Percentiles rank a stretch among this genome's conserved stretches.
Conservation (phyloP, 768 basidiomycete species). For the Russula foetens region DNA sequence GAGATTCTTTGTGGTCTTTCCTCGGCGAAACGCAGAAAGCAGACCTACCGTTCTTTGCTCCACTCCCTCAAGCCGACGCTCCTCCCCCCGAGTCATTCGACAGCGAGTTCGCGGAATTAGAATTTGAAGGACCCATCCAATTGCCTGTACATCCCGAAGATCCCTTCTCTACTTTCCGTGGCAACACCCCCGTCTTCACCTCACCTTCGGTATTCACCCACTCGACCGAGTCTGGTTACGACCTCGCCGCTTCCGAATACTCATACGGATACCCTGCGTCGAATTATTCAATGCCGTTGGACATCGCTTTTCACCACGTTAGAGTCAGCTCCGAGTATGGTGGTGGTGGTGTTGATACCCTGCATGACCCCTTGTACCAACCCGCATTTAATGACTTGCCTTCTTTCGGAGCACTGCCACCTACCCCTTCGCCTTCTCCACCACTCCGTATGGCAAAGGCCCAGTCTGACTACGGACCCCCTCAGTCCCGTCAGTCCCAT, state of each 20-base stretch:
- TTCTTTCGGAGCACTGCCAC: slow-evolving; percentile 15
- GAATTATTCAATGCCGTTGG: slow-evolving; percentile 32
- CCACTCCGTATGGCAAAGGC: slow-evolving; percentile 20
- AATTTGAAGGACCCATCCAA: slow-evolving; percentile 49
- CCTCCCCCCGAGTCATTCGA: slow-evolving; percentile 81
- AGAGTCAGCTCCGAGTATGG: slow-evolving; percentile 52
- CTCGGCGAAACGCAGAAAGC: slow-evolving; percentile 1
- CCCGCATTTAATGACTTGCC: slow-evolving; percentile 19
- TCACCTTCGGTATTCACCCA: slow-evolving; percentile 74
- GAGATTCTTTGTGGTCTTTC: slow-evolving; percentile 2
- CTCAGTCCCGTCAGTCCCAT: slow-evolving; percentile 23
- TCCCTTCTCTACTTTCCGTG: slow-evolving; percentile 55
- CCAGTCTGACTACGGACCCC: slow-evolving; percentile 16
- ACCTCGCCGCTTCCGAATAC: slow-evolving; percentile 39
- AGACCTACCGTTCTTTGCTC: slow-evolving; percentile 13
- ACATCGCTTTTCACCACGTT: slow-evolving; percentile 65
- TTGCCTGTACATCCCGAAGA: slow-evolving; percentile 45
- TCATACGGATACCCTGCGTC: slow-evolving; percentile 54
- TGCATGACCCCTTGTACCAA: slow-evolving; percentile 1
- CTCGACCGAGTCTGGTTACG: slow-evolving; percentile 70
- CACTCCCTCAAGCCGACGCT: slow-evolving; percentile 53
- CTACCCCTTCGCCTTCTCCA: slow-evolving; percentile 11
- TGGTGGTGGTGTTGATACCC: slow-evolving; percentile 26
- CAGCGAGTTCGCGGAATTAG: slow-evolving; percentile 65
- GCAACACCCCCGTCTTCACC: slow-evolving; percentile 55